A percentile compares a stretch with the other conserved stretches of the same genome.
Evolutionary conservation across 345 rosid genomes (phyloP).

Genomic region (Isatis tinctoria): DNA sequence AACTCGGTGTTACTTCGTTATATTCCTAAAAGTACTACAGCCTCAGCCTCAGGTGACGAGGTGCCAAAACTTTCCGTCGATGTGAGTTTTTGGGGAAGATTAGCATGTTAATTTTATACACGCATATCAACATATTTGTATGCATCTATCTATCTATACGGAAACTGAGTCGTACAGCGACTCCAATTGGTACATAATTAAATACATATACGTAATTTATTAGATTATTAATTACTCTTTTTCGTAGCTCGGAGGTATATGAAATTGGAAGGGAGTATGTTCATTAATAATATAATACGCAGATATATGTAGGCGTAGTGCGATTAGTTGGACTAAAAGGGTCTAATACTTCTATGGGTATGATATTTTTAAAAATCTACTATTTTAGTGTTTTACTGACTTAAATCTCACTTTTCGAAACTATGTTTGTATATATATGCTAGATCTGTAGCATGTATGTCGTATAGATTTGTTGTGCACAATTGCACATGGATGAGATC

Average conservation of each 20-base stretch:
- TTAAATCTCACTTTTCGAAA: constrained; percentile 12
- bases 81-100: no score
- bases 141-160: background rate
- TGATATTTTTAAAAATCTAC: background rate
- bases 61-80: no score
- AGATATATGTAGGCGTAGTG: constrained; percentile 2
- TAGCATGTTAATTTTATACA: constrained; percentile 4
- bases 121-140: constrained; percentile 1
- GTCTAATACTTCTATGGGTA: constrained; percentile 5
- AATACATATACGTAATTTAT: background rate
- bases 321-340: constrained; percentile 8
- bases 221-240: background rate
- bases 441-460: constrained; percentile 28
- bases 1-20: constrained; percentile 2
- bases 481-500: constrained; percentile 25
- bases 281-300: background rate
- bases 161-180: background rate
- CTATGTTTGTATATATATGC: background rate
- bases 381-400: constrained; percentile 1
- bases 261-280: background rate
- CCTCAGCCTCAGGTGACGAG: no score
- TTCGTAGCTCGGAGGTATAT: background rate
- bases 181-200: background rate
- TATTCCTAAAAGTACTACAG: background rate
- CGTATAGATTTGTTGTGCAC: constrained; percentile 17